Conservation (phyloP, 2,329 filamentous ascomycete species). For the Coniochaeta sp. region DNA sequence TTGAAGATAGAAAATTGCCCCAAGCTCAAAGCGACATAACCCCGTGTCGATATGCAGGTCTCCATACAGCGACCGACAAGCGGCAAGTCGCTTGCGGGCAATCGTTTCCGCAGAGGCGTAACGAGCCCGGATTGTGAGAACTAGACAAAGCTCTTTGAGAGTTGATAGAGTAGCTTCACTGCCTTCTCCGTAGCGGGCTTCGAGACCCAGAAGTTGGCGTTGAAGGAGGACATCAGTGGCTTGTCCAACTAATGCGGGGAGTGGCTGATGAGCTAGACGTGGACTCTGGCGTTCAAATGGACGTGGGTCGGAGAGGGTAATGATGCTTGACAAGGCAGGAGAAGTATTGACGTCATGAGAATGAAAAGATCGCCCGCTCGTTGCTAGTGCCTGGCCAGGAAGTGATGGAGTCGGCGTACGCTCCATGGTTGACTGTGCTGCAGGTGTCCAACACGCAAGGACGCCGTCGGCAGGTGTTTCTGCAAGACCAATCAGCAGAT, state of each 20-base stretch:
- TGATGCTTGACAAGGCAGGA: not conserved
- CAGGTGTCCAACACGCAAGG: not conserved
- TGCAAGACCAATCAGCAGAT: not conserved
- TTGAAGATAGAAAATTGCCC: not conserved
- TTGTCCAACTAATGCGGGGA: not conserved
- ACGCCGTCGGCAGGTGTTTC: not conserved
- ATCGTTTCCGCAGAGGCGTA: not conserved
- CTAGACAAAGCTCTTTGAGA: not conserved
- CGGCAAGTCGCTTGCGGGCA: not conserved
- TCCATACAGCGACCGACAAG: not conserved
- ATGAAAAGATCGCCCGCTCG: not conserved
- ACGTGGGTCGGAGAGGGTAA: not conserved
- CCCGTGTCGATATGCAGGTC: not conserved
- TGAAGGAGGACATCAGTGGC: not conserved
- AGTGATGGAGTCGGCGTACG: not conserved
- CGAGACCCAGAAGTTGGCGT: not conserved
- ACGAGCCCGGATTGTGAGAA: not conserved
- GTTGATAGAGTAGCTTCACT: not conserved
- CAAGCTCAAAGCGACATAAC: not conserved
- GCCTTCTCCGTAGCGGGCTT: not conserved
- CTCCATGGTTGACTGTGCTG: not conserved
- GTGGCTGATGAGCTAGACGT: not conserved
- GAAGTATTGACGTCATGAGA: not conserved
- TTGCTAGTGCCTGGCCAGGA: not conserved
- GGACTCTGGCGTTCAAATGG: not conserved